Evolutionary conservation across 352 stramenopile species (phyloP).

Genomic region (Phytophthora colocasiae): DNA sequence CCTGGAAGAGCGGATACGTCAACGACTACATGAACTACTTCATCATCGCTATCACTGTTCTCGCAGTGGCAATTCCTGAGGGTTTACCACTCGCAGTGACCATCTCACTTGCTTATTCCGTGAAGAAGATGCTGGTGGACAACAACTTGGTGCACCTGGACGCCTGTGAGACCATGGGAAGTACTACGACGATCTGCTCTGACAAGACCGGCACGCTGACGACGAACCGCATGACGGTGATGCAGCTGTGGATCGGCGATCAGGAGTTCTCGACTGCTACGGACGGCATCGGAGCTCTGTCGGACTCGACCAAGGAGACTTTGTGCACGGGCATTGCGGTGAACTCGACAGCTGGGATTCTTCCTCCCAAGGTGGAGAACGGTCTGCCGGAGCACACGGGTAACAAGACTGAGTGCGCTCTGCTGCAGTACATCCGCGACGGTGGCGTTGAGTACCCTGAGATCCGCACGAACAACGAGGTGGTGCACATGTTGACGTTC

Average conservation of each 20-base stretch:
- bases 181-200: constrained; percentile 94
- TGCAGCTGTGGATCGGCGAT: constrained; percentile 74
- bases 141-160: constrained; percentile 90
- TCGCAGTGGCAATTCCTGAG: constrained; percentile 97
- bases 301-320: constrained; percentile 44
- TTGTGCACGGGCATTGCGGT: constrained; percentile 54
- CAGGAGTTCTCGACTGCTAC: constrained; percentile 52
- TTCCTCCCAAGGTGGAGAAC: constrained; percentile 53
- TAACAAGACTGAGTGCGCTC: constrained; percentile 75
- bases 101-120: constrained; percentile 94
- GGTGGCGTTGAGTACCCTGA: constrained; percentile 57
- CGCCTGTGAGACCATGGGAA: constrained; percentile 93
- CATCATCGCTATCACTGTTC: constrained; percentile 78
- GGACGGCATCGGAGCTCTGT: constrained; percentile 34
- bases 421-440: constrained; percentile 64
- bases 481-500: constrained; percentile 74
- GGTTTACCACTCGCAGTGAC: constrained; percentile 96
- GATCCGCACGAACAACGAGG: constrained; percentile 41
- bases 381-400: constrained; percentile 65
- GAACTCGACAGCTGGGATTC: constrained; percentile 71
- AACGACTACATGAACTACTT: constrained; percentile 66
- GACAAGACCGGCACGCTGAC: constrained; percentile 97
- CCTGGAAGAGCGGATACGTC: constrained; percentile 44
- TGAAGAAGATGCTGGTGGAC: constrained; percentile 89
- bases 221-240: constrained; percentile 97